Base-by-base conservation (phyloP, 2,329 filamentous ascomycete genomes). In the Parastagonospora avenae region DNA sequence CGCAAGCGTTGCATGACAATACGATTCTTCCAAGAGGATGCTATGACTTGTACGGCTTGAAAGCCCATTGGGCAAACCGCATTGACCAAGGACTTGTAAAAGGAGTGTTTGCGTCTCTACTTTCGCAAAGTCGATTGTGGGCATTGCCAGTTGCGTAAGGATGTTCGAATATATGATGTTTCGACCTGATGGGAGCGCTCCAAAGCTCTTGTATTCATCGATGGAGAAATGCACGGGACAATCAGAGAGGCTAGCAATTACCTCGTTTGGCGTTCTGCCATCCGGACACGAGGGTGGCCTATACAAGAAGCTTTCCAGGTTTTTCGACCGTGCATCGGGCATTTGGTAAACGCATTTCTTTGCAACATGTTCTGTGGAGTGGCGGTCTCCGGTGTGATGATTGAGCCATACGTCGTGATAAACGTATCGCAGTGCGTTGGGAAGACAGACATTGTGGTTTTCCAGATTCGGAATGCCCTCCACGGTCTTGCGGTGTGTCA, bases 161-260 rank as follows among this genome's bases (percentile, higher is more conserved):
- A 88, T 78, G 46, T 85, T 87, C 8, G 74, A 60, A 80, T 83
- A 87, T 43, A 84, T 81, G 8, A 85, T 68, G 1, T 67, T 62
- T 9, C 74, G 50, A 0, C 83, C 83, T 1, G 79, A 63, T 0
- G 80, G 76, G 2, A 87, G 57, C 0, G 76, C 62, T 0, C 76
- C 74, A 27, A 86, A 77, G 0, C 77, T 72, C 40, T 82, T 80
- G 62, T 78, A 87, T 46, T 88, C 83, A 0, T 80, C 77, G 0
- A 84, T 50, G 0, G 79, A 74, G 48, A 88, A 70, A 16, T 77
- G 59, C 0, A 48, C 9, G 0, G 85, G 82, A 42, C 83, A 85
- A 0, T 64, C 43, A 0, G 58, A 67, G 2, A 59, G 35, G 8
- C 40, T 57, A 1, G 66, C 55, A 10, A 88, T 76, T 0, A 82